Evolutionary conservation across 495 filamentous ascomycete genomes (phyloP).

Genomic region (Penicillium herquei): DNA sequence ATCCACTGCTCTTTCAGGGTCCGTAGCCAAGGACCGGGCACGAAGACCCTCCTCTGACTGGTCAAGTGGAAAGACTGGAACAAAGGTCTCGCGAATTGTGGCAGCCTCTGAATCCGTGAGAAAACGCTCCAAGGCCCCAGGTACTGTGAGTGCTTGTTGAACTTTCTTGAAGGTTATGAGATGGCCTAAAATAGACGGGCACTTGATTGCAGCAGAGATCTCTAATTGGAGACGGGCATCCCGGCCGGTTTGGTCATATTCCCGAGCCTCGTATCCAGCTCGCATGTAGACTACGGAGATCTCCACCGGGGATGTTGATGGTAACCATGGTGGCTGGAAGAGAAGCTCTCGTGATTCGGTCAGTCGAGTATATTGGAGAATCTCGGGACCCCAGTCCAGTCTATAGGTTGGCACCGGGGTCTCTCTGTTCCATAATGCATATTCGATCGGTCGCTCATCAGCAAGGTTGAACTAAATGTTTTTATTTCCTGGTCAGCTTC

Average conservation of each 20-base stretch:
- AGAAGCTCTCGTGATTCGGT: conserved; percentile 61
- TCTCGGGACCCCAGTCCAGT: conserved; percentile 58
- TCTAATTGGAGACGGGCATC: conserved; percentile 69
- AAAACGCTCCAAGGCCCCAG: conserved; percentile 60
- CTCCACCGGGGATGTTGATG: conserved; percentile 52
- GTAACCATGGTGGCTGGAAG: conserved; percentile 64
- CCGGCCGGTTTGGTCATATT: conserved; percentile 64
- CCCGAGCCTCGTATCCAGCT: conserved; percentile 73
- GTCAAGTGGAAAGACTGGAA: conserved; percentile 76
- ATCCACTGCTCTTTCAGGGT: conserved; percentile 50
- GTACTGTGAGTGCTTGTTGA: conserved; percentile 76
- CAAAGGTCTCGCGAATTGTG: conserved; percentile 60
- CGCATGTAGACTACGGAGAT: conserved; percentile 80
- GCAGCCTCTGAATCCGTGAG: conserved; percentile 40
- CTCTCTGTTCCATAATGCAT: conserved; percentile 49
- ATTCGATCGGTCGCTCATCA: conserved; percentile 62
- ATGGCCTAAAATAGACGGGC: conserved; percentile 78
- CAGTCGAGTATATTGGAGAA: conserved; percentile 60
- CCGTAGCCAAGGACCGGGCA: conserved; percentile 62
- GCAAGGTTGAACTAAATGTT: conserved; percentile 66
- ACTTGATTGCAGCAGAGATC: conserved; percentile 75
- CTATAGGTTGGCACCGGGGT: conserved; percentile 48
- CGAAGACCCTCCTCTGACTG: conserved; percentile 57
- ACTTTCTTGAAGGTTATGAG: conserved; percentile 85
- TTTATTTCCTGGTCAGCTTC: neutral